Evolutionary conservation across 345 rosid species (phyloP).

Genomic region (Hibiscus syriacus): DNA sequence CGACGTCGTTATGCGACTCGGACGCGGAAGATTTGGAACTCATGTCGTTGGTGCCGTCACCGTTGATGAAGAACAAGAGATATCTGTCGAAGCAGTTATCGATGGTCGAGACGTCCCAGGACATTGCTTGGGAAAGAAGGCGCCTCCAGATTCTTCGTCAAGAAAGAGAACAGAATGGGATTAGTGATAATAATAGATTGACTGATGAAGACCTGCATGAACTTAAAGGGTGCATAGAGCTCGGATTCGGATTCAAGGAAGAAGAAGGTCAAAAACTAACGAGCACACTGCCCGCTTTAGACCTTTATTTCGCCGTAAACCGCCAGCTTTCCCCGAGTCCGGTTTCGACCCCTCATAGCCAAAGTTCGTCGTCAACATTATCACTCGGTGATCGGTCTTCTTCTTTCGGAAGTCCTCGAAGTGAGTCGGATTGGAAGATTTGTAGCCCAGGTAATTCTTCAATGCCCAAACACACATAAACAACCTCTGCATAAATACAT

Average conservation of each 20-base stretch:
- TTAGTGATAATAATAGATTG: constrained; percentile 33
- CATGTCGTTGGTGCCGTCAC: constrained; percentile 37
- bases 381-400: constrained; percentile 45
- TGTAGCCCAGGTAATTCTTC: constrained; percentile 54
- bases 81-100: constrained; percentile 67
- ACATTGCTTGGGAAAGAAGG: constrained; percentile 82
- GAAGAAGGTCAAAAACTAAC: constrained; percentile 64
- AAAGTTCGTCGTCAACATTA: constrained; percentile 17
- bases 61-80: constrained; percentile 31
- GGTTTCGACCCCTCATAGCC: constrained; percentile 53
- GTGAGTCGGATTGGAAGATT: constrained; percentile 57
- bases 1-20: constrained; percentile 17
- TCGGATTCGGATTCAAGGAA: constrained; percentile 90
- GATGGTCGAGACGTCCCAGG: constrained; percentile 68
- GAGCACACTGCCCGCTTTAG: constrained; percentile 80
- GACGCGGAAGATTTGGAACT: constrained; percentile 35
- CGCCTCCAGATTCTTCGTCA: constrained; percentile 56
- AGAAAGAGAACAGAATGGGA: constrained; percentile 28
- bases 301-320: constrained; percentile 84
- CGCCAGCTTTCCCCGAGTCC: constrained; percentile 71
- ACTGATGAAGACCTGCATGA: constrained; percentile 81
- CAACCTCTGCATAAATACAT: too few species aligned
- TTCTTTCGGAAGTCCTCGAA: constrained; percentile 57
- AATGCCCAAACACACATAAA: too few species aligned
- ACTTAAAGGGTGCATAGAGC: constrained; percentile 88